These are phyloP conservation scores for Populus hybrid DNA, from an alignment of 441 rosid species.

Conservation along the genomic window DNA sequence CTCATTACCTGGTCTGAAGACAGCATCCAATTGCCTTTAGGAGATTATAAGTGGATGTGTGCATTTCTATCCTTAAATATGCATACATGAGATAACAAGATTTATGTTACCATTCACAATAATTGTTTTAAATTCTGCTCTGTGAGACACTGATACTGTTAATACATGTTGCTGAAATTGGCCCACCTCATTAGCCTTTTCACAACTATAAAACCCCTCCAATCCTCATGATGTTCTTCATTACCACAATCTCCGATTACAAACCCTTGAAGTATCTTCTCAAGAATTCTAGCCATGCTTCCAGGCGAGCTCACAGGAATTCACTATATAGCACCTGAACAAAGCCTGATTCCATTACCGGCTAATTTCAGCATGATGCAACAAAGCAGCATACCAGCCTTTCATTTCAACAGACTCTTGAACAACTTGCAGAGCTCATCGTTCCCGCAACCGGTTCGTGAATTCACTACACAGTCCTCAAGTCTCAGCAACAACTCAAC, in stretches of 20 bases:
- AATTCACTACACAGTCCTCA: conserved; percentile 37
- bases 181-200: conserved; percentile 31
- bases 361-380: conserved; percentile 38
- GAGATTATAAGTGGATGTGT: conserved; percentile 13
- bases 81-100: conserved; percentile 10
- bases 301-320: conserved; percentile 53
- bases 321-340: conserved; percentile 45
- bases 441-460: conserved; percentile 31
- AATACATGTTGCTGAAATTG: conserved; percentile 24
- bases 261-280: conserved; percentile 5
- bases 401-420: conserved; percentile 42
- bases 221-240: conserved; percentile 26
- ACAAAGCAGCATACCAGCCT: conserved; percentile 31
- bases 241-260: conserved; percentile 18
- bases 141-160: conserved; percentile 26
- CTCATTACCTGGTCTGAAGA: not conserved
- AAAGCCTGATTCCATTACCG: conserved; percentile 29
- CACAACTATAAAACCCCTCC: conserved; percentile 54
- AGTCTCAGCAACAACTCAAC: conserved; percentile 67
- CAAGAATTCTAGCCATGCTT: conserved; percentile 38
- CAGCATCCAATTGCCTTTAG: conserved; percentile 10
- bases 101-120: conserved; percentile 6
- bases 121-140: conserved; percentile 18
- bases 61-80: not conserved
- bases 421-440: conserved; percentile 38